Percentiles rank a stretch among this genome's conserved stretches.
Evolutionary conservation across 768 basidiomycete species (phyloP).

Genomic region (Baorangia bicolor): DNA sequence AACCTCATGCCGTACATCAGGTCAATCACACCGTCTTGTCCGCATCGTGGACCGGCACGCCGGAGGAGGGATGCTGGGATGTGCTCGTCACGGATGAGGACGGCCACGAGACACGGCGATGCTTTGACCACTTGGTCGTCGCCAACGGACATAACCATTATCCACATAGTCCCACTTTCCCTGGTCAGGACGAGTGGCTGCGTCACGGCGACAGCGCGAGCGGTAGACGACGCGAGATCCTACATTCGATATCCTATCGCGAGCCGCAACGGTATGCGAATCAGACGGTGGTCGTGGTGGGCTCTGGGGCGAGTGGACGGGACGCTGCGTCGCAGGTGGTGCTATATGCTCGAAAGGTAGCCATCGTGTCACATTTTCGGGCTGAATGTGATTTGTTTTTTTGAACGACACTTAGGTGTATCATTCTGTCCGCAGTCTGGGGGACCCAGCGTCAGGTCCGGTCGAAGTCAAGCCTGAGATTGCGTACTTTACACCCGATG

Average conservation of each 20-base stretch:
- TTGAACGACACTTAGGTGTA: conserved; percentile 25
- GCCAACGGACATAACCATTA: conserved; percentile 57
- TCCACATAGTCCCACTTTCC: conserved; percentile 45
- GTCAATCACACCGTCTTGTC: conserved; percentile 44
- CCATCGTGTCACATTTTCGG: not conserved
- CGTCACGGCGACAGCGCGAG: conserved; percentile 16
- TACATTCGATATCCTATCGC: conserved; percentile 57
- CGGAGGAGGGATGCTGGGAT: conserved; percentile 43
- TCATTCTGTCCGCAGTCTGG: conserved; percentile 35
- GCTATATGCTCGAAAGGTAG: conserved; percentile 42
- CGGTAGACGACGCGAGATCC: conserved; percentile 36
- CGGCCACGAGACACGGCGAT: conserved; percentile 21
- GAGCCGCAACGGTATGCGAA: conserved; percentile 42
- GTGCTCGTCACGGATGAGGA: conserved; percentile 32
- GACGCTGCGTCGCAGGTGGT: conserved; percentile 47
- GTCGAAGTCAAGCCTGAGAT: conserved; percentile 44
- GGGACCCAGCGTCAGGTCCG: conserved; percentile 12
- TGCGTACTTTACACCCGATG: conserved; percentile 44
- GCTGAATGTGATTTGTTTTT: not conserved
- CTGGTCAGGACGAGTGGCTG: conserved; percentile 51
- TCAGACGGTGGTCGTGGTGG: conserved; percentile 48
- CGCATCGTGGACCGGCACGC: conserved; percentile 44
- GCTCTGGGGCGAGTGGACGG: conserved; percentile 45
- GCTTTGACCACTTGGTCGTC: conserved; percentile 54
- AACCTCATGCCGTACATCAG: conserved; percentile 40